Evolutionary conservation across 495 filamentous ascomycete species (phyloP), one percentile per base, ranked within the genome.

Genomic region (Cercophora newfieldiana): DNA sequence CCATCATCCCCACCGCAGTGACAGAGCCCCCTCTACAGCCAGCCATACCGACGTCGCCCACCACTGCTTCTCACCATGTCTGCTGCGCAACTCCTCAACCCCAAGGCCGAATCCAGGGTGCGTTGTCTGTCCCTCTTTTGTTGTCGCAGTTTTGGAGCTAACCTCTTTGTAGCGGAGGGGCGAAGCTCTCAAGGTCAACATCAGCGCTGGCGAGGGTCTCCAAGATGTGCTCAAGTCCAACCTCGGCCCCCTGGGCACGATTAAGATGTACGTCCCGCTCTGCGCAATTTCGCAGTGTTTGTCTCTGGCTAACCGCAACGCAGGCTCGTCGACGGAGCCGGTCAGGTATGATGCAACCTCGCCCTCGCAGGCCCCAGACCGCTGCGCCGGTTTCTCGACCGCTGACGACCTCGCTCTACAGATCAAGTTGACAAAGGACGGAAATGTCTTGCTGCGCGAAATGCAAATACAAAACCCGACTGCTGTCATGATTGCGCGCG

Each of bases 381-480:
- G 62, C 48, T 57, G 51, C 63, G 49, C 44, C 28, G 29, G 18
- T 31, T 25, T 21, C 12, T 10, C 47, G 64, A 70, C 44, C 63
- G 33, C 79, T 69, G 29, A 61, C 68, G 29, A 48, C 19, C 12
- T 54, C 26, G 59, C 3, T 18, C 25, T 58, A 77, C 70, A 97
- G 91, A 99, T 99, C 83, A 99, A 98, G 80, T 83, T 99, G 73
- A 99, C 95, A 59, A 99, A 99, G 80, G 95, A 99, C 84, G 95
- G 95, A 73, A 96, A 95, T 74, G 95, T 98, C 56, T 82, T 99
- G 61, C 76, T 99, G 70, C 86, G 92, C 70, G 95, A 99, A 78
- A 99, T 99, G 96, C 92, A 94, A 81, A 85, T 95, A 76, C 91
- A 93, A 80, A 94, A 94, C 74, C 91, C 91, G 31, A 94, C 91